These are phyloP conservation scores for Pseudonitzschia pungens DNA, from an alignment of 108 stramenopile genomes.

Conservation along the genomic window DNA sequence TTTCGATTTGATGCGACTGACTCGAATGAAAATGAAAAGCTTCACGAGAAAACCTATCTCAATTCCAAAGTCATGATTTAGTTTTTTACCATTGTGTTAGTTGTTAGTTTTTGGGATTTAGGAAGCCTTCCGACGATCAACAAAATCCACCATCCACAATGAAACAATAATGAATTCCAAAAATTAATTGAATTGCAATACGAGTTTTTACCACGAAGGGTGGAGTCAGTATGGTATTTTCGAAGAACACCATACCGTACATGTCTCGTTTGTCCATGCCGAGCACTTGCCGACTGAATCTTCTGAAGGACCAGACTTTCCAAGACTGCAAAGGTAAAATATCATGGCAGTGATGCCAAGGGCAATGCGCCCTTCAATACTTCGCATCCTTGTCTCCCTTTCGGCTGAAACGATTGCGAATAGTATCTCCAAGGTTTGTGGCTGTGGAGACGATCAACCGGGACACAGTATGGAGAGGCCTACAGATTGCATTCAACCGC, in stretches of 20 bases:
- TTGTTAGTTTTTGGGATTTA: background rate
- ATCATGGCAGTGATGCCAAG: background rate
- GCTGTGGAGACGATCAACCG: background rate
- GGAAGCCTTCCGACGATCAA: too few species aligned
- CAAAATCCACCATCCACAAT: too few species aligned
- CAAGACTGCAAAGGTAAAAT: background rate
- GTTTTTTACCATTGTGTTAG: conserved; percentile 48
- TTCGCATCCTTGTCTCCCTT: background rate
- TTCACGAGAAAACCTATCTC: too few species aligned
- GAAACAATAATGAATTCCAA: too few species aligned
- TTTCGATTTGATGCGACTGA: too few species aligned
- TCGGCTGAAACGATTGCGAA: background rate
- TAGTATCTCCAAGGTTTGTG: background rate
- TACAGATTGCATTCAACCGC: conserved; percentile 6
- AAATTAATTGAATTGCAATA: too few species aligned
- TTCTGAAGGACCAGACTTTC: too few species aligned
- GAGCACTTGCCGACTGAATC: background rate
- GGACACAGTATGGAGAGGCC: background rate
- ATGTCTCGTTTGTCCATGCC: background rate
- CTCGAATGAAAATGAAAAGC: too few species aligned
- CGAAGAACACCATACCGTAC: background rate
- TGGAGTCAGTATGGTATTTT: background rate
- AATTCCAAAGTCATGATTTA: conserved; percentile 66
- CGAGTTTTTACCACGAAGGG: too few species aligned
- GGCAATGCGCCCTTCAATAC: background rate